Conservation (phyloP, 2,329 filamentous ascomycete genomes). For the Coniochaeta sp. region DNA sequence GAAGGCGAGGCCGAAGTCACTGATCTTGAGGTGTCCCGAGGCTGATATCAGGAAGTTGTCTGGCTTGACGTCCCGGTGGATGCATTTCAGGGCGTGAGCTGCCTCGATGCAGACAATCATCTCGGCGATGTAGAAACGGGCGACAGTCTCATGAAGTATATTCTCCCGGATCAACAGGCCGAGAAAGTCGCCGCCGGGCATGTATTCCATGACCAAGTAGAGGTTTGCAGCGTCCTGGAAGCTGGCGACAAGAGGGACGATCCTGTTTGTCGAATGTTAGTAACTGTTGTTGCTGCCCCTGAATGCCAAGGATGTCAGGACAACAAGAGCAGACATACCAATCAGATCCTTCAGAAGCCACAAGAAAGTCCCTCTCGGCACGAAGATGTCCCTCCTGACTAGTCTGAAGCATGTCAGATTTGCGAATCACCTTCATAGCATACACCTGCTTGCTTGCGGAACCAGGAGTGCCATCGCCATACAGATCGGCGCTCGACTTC, state of each 20-base stretch:
- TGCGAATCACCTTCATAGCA: conserved; percentile 96
- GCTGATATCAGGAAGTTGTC: conserved; percentile 93
- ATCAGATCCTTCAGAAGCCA: conserved; percentile 76
- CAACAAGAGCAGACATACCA: conserved; percentile 45
- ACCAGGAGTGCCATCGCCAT: conserved; percentile 6
- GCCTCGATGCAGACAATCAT: conserved; percentile 96
- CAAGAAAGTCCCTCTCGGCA: conserved; percentile 86
- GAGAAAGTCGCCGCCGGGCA: conserved; percentile 93
- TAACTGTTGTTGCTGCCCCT: no score
- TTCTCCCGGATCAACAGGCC: conserved; percentile 81
- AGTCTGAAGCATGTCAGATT: conserved; percentile 85
- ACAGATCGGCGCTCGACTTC: conserved; percentile 23
- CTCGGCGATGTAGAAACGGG: conserved; percentile 85
- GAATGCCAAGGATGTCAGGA: no score
- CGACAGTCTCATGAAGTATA: conserved; percentile 68
- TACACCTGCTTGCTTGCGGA: conserved; percentile 54
- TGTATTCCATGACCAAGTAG: conserved; percentile 97
- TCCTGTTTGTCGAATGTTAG: conserved; percentile 40
- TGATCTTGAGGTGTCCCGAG: conserved; percentile 87
- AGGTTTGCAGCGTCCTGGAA: conserved; percentile 82
- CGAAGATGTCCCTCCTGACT: conserved; percentile 88
- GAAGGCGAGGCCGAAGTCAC: conserved; percentile 92
- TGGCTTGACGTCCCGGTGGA: conserved; percentile 93
- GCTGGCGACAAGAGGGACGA: conserved; percentile 78
- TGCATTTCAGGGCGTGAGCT: conserved; percentile 79